These are phyloP conservation scores for Torulaspora microellipsoides DNA, from an alignment of 805 yeast species.

Conservation along the genomic window DNA sequence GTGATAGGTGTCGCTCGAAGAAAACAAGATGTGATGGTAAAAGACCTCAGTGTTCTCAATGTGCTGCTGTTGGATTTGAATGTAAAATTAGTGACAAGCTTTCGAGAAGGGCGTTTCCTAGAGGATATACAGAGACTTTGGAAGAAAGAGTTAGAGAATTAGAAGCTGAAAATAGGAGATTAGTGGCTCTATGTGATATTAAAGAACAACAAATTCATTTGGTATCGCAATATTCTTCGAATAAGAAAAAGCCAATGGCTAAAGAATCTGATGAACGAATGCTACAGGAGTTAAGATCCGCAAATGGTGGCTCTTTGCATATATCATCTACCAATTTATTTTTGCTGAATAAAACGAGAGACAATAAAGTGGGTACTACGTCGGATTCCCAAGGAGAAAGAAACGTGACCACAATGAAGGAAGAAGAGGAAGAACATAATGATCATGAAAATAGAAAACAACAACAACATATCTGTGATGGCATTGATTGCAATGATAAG, in stretches of 20 bases:
- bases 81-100: conserved; percentile 84
- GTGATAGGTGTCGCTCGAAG: conserved; percentile 71
- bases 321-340: conserved; percentile 36
- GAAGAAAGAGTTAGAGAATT: conserved; percentile 86
- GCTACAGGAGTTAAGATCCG: conserved; percentile 21
- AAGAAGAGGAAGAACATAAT: not conserved
- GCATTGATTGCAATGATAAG: conserved; percentile 13
- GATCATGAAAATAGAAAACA: too few relatives aligned
- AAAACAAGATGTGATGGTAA: conserved; percentile 53
- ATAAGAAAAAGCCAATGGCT: conserved; percentile 8
- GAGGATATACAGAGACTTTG: conserved; percentile 86
- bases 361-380: not conserved
- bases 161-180: conserved; percentile 71
- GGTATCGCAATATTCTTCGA: conserved; percentile 19
- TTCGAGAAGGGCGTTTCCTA: conserved; percentile 81
- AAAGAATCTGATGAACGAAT: conserved; percentile 19
- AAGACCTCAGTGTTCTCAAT: conserved; percentile 58
- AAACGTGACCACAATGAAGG: not conserved
- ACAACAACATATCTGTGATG: conserved; percentile 16
- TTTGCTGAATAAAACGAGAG: conserved; percentile 27
- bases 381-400: conserved; percentile 5
- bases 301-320: conserved; percentile 22
- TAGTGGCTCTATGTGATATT: conserved; percentile 44
- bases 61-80: conserved; percentile 79
- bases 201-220: conserved; percentile 29